Base-by-base conservation (phyloP, 2,329 filamentous ascomycete species). In the Sporothrix mexicana region DNA sequence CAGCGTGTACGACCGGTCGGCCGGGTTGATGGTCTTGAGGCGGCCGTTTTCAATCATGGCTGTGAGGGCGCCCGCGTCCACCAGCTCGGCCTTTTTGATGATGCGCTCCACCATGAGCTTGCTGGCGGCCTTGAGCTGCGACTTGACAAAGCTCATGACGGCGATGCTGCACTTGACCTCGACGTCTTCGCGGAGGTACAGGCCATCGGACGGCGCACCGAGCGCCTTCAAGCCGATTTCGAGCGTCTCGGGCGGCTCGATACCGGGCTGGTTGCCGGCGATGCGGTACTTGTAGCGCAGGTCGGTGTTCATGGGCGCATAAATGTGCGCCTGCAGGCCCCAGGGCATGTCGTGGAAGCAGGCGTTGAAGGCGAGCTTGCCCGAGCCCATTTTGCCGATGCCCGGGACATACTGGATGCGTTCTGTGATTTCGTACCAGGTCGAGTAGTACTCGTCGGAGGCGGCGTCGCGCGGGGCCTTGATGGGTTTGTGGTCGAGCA, bases 311-410 rank as follows among this genome's bases (percentile, higher is more conserved):
- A 92, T 86, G 45, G 91, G 91, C 57, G 89, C 90, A 78, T 92
- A 92, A 70, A 90, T 89, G 82, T 93, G 91, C 10, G 89, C 91
- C 81, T 93, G 91, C 73, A 93, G 82, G 3, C 91, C 91, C 88
- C 89, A 92, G 2, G 90, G 89, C 84, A 92, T 88, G 79, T 92
- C 87, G 78, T 93, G 91, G 79, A 93, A 93, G 78, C 90, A 91
- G 74, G 89, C 91, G 74, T 89, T 91, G 82, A 93, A 93, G 64
- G 84, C 86, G 80, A 93, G 91, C 78, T 88, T 88, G 78, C 89
- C 87, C 3, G 88, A 88, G 30, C 90, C 90, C 74, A 91, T 84
- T 80, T 84, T 88, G 76, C 90, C 90, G 72, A 92, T 82, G 47
- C 91, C 91, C 0, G 91, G 90, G 6, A 92, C 82, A 76, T 89